Percentiles rank a stretch among this genome's conserved stretches.
phyloP scores from a whole-genome alignment of 2,329 filamentous ascomycete species.

The Amesomyces nigricolor region DNA sequence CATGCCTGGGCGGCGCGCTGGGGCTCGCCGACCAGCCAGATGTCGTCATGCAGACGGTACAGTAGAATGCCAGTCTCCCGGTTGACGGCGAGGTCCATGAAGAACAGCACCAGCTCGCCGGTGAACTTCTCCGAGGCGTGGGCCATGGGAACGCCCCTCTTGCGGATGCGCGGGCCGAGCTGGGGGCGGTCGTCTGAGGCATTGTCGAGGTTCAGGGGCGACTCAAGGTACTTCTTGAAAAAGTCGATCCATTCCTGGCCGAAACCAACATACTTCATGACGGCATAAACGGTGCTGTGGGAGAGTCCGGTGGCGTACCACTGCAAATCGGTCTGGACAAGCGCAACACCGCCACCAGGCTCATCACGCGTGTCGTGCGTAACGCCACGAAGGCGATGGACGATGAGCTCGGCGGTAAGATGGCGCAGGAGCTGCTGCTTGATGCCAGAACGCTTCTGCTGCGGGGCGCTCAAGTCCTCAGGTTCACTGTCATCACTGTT shows the following conservation, averaged over 20 bases:
- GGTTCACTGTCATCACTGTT: conserved; percentile 17
- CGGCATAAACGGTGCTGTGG: conserved; percentile 39
- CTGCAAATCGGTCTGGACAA: conserved; percentile 39
- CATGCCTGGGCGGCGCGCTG: conserved; percentile 38
- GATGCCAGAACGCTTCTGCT: conserved; percentile 27
- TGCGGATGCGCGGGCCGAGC: conserved; percentile 34
- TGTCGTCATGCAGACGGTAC: conserved; percentile 44
- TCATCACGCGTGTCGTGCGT: conserved; percentile 21
- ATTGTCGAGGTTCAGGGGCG: conserved; percentile 39
- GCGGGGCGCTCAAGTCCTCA: conserved; percentile 13
- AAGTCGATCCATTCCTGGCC: conserved; percentile 38
- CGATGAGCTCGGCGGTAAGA: conserved; percentile 35
- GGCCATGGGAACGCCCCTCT: conserved; percentile 41
- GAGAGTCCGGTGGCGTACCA: conserved; percentile 39
- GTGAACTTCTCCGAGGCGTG: conserved; percentile 42
- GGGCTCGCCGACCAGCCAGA: conserved; percentile 43
- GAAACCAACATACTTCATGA: conserved; percentile 42
- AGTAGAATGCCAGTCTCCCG: conserved; percentile 38
- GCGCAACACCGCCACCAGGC: conserved; percentile 27
- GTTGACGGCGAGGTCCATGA: conserved; percentile 42
- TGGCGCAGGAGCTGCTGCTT: conserved; percentile 37
- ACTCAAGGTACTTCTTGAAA: conserved; percentile 40
- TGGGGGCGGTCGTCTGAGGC: conserved; percentile 28
- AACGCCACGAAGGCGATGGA: conserved; percentile 31
- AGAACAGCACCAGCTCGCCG: conserved; percentile 43